Conservation (phyloP, 805 yeast genomes). For the Starmerella asiatica region DNA sequence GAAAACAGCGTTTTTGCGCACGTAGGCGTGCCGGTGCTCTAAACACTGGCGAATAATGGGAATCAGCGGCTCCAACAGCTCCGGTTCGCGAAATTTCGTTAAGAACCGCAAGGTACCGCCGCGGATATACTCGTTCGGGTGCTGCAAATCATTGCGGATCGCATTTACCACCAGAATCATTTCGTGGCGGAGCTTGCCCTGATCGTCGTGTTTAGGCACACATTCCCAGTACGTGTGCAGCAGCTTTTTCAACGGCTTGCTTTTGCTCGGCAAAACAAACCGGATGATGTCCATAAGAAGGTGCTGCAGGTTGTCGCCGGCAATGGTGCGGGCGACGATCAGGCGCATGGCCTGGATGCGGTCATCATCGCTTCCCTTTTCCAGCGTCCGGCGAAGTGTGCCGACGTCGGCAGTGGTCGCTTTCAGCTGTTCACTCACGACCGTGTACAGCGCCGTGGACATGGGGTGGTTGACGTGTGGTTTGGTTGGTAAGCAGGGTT, state of each 20-base stretch:
- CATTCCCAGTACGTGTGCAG: slow-evolving; percentile 96
- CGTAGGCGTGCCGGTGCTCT: slow-evolving; percentile 95
- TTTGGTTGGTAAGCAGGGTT: neutral
- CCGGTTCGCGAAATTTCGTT: slow-evolving; percentile 82
- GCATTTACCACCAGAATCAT: slow-evolving; percentile 98
- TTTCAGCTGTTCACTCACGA: slow-evolving; percentile 10
- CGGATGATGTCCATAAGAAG: slow-evolving; percentile 93
- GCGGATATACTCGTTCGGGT: slow-evolving; percentile 92
- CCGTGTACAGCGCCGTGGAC: slow-evolving; percentile 17
- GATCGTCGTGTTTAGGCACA: slow-evolving; percentile 76
- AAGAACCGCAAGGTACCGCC: slow-evolving; percentile 90
- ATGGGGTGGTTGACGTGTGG: slow-evolving; percentile 12
- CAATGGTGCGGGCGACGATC: slow-evolving; percentile 72
- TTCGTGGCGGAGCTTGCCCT: slow-evolving; percentile 91
- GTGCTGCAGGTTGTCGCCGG: slow-evolving; percentile 86
- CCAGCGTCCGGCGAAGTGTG: slow-evolving; percentile 66
- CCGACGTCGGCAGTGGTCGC: slow-evolving; percentile 29
- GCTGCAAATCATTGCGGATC: slow-evolving; percentile 91
- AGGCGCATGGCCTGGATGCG: slow-evolving; percentile 83
- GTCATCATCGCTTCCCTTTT: slow-evolving; percentile 77
- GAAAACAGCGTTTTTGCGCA: slow-evolving; percentile 90
- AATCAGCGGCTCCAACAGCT: slow-evolving; percentile 85
- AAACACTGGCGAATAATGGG: slow-evolving; percentile 84
- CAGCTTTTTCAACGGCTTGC: slow-evolving; percentile 81
- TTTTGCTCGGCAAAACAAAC: slow-evolving; percentile 90